phyloP scores from a whole-genome alignment of 2,329 filamentous ascomycete species.

The Fusarium sp. region DNA sequence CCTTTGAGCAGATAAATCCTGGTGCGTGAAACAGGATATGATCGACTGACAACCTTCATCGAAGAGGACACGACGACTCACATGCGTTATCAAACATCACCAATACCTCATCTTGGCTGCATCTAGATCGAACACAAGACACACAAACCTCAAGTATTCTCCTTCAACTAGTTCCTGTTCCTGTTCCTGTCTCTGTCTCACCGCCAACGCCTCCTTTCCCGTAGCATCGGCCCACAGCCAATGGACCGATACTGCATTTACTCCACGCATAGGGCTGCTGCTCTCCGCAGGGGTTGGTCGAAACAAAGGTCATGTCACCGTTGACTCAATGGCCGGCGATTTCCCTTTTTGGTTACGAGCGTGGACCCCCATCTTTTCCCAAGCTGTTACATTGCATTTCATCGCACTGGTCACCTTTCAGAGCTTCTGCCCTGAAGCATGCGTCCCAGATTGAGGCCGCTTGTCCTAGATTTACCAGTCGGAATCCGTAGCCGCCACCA shows the following conservation, averaged over 20 bases:
- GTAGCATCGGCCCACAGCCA: slow-evolving; percentile 28
- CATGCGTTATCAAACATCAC: background rate
- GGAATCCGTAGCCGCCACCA: slow-evolving; percentile 9
- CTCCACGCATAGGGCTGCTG: slow-evolving; percentile 46
- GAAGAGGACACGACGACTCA: slow-evolving; percentile 4
- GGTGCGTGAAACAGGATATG: background rate
- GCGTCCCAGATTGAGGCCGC: slow-evolving; percentile 19
- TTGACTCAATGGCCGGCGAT: slow-evolving; percentile 43
- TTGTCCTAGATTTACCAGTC: slow-evolving; percentile 26
- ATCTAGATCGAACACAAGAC: slow-evolving; percentile 11
- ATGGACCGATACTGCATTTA: slow-evolving; percentile 27
- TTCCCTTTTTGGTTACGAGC: slow-evolving; percentile 28
- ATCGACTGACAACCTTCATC: slow-evolving; percentile 2
- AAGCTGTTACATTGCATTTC: slow-evolving; percentile 20
- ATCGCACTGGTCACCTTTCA: slow-evolving; percentile 28
- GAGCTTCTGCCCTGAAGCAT: slow-evolving; percentile 20
- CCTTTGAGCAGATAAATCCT: slow-evolving; percentile 11
- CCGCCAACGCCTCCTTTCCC: slow-evolving; percentile 15
- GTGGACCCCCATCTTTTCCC: slow-evolving; percentile 12
- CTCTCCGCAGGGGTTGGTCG: slow-evolving; percentile 26
- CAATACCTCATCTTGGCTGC: background rate
- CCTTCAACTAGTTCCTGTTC: slow-evolving; percentile 19
- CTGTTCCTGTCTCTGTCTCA: slow-evolving; percentile 5
- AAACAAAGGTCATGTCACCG: slow-evolving; percentile 30
- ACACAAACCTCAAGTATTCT: background rate